Conservation (phyloP, 2,329 filamentous ascomycete species). For the Lasiodiplodia hormozganensis region DNA sequence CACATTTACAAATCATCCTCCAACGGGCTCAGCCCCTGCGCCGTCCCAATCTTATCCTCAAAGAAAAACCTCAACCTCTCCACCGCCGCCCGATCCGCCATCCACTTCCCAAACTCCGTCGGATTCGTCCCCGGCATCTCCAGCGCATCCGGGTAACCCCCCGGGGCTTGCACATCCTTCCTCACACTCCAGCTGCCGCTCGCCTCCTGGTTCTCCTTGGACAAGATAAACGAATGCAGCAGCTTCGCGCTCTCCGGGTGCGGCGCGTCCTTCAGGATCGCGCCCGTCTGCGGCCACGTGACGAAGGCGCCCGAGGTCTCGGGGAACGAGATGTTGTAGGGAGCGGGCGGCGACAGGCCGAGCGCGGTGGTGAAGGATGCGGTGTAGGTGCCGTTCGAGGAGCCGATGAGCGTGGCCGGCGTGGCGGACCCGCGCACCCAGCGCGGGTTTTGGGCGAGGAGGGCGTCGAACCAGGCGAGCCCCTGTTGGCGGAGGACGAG, state of each 20-base stretch:
- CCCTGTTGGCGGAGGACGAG: slow-evolving; percentile 48
- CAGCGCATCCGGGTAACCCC: slow-evolving; percentile 40
- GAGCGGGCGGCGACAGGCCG: slow-evolving; percentile 18
- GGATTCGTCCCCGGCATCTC: slow-evolving; percentile 46
- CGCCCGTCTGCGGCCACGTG: slow-evolving; percentile 58
- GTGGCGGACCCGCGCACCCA: slow-evolving; percentile 62
- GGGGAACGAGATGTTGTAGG: slow-evolving; percentile 39
- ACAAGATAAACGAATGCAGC: slow-evolving; percentile 57
- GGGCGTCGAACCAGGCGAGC: slow-evolving; percentile 54
- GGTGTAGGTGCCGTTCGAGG: slow-evolving; percentile 36
- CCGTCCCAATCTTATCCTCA: slow-evolving; percentile 51
- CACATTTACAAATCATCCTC: slow-evolving; percentile 36
- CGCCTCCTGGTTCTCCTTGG: slow-evolving; percentile 47
- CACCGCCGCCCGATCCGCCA: slow-evolving; percentile 50
- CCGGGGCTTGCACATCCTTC: slow-evolving; percentile 42
- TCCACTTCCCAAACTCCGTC: slow-evolving; percentile 50
- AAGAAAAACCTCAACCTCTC: slow-evolving; percentile 54
- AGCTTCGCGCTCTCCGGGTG: slow-evolving; percentile 61
- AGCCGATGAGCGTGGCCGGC: slow-evolving; percentile 45
- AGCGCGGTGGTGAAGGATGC: slow-evolving; percentile 34
- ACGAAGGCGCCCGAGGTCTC: slow-evolving; percentile 50
- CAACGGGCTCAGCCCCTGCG: slow-evolving; percentile 53
- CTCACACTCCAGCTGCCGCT: slow-evolving; percentile 47
- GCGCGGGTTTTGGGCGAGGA: slow-evolving; percentile 57
- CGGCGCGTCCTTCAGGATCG: slow-evolving; percentile 57